Percentiles rank a stretch among this genome's conserved stretches.
Evolutionary conservation across 805 yeast species (phyloP).

Genomic region (Metschnikowia kofuensis): DNA sequence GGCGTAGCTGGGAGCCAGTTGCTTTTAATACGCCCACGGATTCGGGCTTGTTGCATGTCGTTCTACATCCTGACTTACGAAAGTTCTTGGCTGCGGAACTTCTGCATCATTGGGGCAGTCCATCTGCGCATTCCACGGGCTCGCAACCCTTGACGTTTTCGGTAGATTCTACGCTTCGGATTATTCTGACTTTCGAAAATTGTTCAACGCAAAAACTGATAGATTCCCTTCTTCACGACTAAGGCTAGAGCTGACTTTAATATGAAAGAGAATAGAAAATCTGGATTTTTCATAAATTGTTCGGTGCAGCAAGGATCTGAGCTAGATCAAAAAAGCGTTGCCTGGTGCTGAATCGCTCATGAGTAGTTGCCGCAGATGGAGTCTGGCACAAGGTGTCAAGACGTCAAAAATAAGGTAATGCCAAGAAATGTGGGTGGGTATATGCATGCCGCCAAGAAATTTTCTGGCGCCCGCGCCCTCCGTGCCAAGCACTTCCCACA

Average conservation of each 20-base stretch:
- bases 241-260: too few relatives aligned
- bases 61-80: not conserved
- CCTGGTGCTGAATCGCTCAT: not conserved
- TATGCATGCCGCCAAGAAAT: not conserved
- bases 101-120: slow-evolving; percentile 1
- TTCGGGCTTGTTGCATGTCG: slow-evolving; percentile 1
- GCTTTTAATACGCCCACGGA: not conserved
- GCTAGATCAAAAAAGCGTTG: too few relatives aligned
- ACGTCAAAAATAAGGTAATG: slow-evolving; percentile 12
- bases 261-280: too few relatives aligned
- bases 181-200: too few relatives aligned
- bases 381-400: slow-evolving; percentile 13
- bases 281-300: too few relatives aligned
- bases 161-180: not conserved
- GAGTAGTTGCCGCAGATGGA: too few relatives aligned
- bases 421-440: slow-evolving; percentile 3
- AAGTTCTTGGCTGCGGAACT: slow-evolving; percentile 12
- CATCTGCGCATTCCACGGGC: slow-evolving; percentile 3
- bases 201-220: too few relatives aligned
- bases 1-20: not conserved
- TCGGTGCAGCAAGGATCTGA: too few relatives aligned
- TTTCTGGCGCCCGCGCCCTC: slow-evolving; percentile 3
- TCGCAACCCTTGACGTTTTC: slow-evolving; percentile 10
- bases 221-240: too few relatives aligned
- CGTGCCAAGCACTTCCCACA: slow-evolving; percentile 5